These are phyloP conservation scores for Neurospora africana DNA, from an alignment of 495 filamentous ascomycete genomes.

Conservation along the genomic window DNA sequence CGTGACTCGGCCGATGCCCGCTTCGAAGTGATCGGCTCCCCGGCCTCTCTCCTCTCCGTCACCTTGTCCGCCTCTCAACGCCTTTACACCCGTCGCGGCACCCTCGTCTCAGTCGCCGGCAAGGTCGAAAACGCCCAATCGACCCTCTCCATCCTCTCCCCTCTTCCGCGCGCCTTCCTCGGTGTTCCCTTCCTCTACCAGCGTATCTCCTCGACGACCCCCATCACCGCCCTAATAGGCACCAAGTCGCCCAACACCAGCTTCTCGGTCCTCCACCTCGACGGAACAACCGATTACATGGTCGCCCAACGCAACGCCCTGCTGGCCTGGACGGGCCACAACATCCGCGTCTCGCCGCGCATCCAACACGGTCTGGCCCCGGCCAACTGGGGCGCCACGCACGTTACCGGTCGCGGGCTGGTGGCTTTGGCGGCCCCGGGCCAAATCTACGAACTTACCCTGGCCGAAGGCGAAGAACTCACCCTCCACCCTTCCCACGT, in stretches of 20 bases:
- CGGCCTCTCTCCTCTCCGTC: conserved; percentile 86
- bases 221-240: conserved; percentile 75
- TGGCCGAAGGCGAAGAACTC: conserved; percentile 75
- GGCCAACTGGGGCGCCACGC: conserved; percentile 83
- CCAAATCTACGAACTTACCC: conserved; percentile 70
- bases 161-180: conserved; percentile 62
- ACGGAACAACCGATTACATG: conserved; percentile 96
- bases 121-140: conserved; percentile 84
- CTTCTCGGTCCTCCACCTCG: conserved; percentile 75
- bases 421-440: conserved; percentile 75
- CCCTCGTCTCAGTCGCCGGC: conserved; percentile 79
- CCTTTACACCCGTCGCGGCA: conserved; percentile 83
- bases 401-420: conserved; percentile 77
- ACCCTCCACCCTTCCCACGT: conserved; percentile 80
- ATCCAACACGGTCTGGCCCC: conserved; percentile 65
- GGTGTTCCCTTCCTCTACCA: conserved; percentile 94
- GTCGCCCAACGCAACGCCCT: conserved; percentile 73
- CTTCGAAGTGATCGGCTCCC: conserved; percentile 83
- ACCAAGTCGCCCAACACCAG: conserved; percentile 76
- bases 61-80: conserved; percentile 85
- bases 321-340: conserved; percentile 92
- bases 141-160: conserved; percentile 76
- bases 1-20: conserved; percentile 57
- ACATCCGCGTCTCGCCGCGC: conserved; percentile 61
- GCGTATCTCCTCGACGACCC: conserved; percentile 71